Evolutionary conservation across 2,329 filamentous ascomycete genomes (phyloP).

Genomic region (Cladosporium colombiae): DNA sequence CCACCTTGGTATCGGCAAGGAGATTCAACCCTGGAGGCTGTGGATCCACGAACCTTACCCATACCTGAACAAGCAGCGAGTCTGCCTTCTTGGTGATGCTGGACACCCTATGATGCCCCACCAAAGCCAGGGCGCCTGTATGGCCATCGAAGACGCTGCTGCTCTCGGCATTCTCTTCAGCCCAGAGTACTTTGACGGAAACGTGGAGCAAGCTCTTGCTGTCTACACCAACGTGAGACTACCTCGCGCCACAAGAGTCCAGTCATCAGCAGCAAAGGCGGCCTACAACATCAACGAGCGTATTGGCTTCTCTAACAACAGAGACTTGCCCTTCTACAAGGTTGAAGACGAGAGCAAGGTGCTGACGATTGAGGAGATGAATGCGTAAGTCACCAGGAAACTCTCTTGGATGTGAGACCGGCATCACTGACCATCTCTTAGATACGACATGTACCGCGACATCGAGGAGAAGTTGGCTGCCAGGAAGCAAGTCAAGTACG

Average conservation of each 20-base stretch:
- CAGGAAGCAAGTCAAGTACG: constrained; percentile 31
- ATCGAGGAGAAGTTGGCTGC: constrained; percentile 48
- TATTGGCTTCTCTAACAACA: constrained; percentile 63
- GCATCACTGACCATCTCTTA: constrained; percentile 27
- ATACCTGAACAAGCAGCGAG: constrained; percentile 53
- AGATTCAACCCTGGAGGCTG: constrained; percentile 67
- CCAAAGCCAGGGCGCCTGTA: constrained; percentile 68
- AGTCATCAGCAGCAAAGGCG: constrained; percentile 39
- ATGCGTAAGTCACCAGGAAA: constrained; percentile 52
- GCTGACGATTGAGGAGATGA: constrained; percentile 70
- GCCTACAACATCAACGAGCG: constrained; percentile 43
- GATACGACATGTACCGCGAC: constrained; percentile 62
- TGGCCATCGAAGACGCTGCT: constrained; percentile 68
- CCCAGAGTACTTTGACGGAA: constrained; percentile 44
- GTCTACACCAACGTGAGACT: constrained; percentile 41
- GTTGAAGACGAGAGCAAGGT: constrained; percentile 63
- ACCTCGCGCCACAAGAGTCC: constrained; percentile 42
- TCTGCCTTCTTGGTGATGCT: constrained; percentile 66
- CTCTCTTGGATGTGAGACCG: neutral
- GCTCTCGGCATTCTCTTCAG: constrained; percentile 64
- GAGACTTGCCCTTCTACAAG: constrained; percentile 57
- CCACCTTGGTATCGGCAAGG: constrained; percentile 61
- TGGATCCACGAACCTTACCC: constrained; percentile 65
- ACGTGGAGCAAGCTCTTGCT: constrained; percentile 36
- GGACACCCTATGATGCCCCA: constrained; percentile 67